A percentile compares a stretch with the other conserved stretches of the same genome.
These are phyloP conservation scores for Aspergillus saccharolyticus DNA, from an alignment of 495 filamentous ascomycete genomes.

Conservation along the genomic window DNA sequence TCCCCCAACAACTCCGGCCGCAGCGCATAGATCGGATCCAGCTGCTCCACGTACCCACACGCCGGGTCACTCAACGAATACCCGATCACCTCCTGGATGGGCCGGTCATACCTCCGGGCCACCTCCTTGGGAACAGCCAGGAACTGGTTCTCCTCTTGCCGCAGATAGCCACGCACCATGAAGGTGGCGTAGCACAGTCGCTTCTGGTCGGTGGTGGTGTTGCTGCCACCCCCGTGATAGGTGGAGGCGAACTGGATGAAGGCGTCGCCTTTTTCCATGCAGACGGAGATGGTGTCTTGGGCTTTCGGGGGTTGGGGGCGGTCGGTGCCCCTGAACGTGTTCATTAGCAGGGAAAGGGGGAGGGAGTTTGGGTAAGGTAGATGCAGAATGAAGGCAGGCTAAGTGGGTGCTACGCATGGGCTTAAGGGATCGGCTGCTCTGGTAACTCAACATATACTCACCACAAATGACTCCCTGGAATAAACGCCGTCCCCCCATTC, in stretches of 20 bases:
- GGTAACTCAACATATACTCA: no score
- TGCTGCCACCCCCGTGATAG: constrained; percentile 33
- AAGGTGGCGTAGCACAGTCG: constrained; percentile 27
- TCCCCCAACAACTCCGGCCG: constrained; percentile 11
- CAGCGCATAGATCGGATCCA: constrained; percentile 13
- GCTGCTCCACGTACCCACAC: constrained; percentile 14
- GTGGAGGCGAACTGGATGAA: constrained; percentile 33
- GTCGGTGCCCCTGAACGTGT: neutral
- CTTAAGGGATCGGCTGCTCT: no score
- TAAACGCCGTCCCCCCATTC: constrained; percentile 42
- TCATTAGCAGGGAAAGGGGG: neutral
- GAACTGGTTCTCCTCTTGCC: constrained; percentile 25
- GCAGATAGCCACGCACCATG: constrained; percentile 28
- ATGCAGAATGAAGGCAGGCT: no score
- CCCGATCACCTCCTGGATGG: constrained; percentile 16
- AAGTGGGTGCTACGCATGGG: no score
- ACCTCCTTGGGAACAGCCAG: constrained; percentile 15
- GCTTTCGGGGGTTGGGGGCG: constrained; percentile 10
- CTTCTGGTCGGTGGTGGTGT: constrained; percentile 23
- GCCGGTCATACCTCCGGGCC: constrained; percentile 7
- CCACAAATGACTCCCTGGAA: constrained; percentile 41
- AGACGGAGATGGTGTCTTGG: constrained; percentile 21
- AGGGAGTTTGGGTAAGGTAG: no score
- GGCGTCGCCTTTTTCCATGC: constrained; percentile 31
- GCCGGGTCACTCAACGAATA: constrained; percentile 17